Base-by-base conservation (phyloP, 176 grass and related monocot genomes). In the Oryza meridionalis region DNA sequence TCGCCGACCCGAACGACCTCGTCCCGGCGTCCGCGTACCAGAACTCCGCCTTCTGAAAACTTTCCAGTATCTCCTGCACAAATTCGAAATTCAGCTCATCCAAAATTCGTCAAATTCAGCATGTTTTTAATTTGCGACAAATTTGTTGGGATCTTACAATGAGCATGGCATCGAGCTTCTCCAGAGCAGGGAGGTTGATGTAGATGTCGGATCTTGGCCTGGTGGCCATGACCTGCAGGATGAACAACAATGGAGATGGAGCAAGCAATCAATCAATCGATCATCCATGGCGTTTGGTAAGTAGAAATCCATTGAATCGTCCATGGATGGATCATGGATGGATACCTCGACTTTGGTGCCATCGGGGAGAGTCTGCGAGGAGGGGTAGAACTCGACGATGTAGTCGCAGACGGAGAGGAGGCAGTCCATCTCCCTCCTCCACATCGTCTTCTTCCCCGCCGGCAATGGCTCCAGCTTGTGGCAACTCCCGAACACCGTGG, bases 391-490 rank as follows among this genome's bases (percentile, higher is more conserved):
- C 86, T 96, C 93, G 67, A 99, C 89, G 73, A 99, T 99, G 87
- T 94, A 94, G 80, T 96, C 96, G 58, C 96, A 99, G 11, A 99
- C 91, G 35, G 93, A 93, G 50, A 95, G 85, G 73, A 98, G 91
- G 85, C 93, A 98, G 75, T 95, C 96, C 96, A 98, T 98, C 85
- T 98, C 96, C 45, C 96, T 83, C 84, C 83, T 92, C 96, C 96
- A 98, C 96, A 98, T 98, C 12, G 73, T 40, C 88, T 96, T 98
- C 93, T 94, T 98, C 91, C 92, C 89, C 7, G 35, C 63, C 47
- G 88, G 86, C 70, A 98, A 75, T n/a, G 96, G 89, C 81, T 95
- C 93, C 78, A 98, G 75, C 87, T 98, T 98, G 85, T 94, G 91
- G 66, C 88, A 88, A 73, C 33, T 90, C 35, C 96, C 96, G 65